Evolutionary conservation across 148 eudicot genomes (phyloP).

Genomic region (Rhododendron simsii): DNA sequence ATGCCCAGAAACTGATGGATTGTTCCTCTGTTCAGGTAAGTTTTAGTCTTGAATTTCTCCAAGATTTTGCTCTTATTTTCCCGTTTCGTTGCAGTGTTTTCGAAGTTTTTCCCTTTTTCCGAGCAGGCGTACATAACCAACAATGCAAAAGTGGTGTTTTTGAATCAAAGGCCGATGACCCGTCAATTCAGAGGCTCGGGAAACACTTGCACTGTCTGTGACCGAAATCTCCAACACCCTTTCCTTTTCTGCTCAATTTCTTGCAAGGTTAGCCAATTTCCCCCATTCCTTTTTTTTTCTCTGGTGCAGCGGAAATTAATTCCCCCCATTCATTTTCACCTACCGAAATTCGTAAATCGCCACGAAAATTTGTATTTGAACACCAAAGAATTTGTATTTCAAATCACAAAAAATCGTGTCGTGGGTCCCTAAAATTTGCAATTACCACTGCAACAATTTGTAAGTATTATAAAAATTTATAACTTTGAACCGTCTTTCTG

Average conservation of each 20-base stretch:
- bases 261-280: conserved; percentile 40
- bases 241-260: conserved; percentile 47
- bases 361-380: background rate
- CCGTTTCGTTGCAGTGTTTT: background rate
- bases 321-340: background rate
- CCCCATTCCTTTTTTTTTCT: background rate
- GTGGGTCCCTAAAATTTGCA: no score
- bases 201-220: conserved; percentile 39
- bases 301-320: no score
- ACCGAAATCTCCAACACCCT: conserved; percentile 44
- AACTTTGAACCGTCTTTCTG: no score
- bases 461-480: no score
- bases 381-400: background rate
- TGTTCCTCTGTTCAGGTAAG: conserved; percentile 46
- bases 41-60: background rate
- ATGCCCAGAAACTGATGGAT: conserved; percentile 39
- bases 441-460: no score
- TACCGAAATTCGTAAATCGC: background rate
- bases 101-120: background rate
- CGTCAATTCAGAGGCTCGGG: conserved; percentile 30
- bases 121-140: conserved; percentile 45
- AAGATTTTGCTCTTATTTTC: background rate
- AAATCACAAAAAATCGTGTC: background rate
- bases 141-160: conserved; percentile 50
- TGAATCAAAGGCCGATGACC: conserved; percentile 37